Evolutionary conservation across 164 flowering plant species (phyloP).

Genomic region (Chimonanthus praecox): DNA sequence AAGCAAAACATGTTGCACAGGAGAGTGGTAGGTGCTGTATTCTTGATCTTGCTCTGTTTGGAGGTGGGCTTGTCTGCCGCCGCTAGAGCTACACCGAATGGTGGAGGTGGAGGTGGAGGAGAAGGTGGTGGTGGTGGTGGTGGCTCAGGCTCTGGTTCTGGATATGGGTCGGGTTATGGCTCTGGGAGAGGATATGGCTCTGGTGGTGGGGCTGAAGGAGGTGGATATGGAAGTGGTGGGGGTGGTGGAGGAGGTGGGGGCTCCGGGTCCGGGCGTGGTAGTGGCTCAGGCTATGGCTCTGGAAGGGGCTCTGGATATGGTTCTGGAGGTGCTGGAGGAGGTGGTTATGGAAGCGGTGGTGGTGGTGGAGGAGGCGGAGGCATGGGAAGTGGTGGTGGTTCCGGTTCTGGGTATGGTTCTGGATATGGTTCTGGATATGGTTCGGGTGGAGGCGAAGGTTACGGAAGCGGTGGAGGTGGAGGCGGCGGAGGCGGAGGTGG

Average conservation of each 20-base stretch:
- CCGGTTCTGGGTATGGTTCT: background rate
- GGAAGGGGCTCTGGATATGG: slow-evolving; percentile 13
- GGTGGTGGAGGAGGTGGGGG: slow-evolving; percentile 14
- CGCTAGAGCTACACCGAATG: slow-evolving; percentile 5
- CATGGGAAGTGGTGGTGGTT: slow-evolving; percentile 1
- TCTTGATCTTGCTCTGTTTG: slow-evolving; percentile 13
- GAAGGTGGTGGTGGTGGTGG: slow-evolving; percentile 9
- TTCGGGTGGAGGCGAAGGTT: background rate
- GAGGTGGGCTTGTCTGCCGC: slow-evolving; percentile 8
- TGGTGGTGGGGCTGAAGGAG: slow-evolving; percentile 12
- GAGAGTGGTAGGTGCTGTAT: background rate
- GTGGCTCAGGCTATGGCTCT: slow-evolving; percentile 14
- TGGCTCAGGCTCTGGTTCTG: slow-evolving; percentile 6
- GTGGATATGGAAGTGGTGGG: slow-evolving; percentile 11
- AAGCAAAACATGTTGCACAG: background rate
- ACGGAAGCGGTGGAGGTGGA: background rate
- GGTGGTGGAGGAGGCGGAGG: slow-evolving; percentile 8
- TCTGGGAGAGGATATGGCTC: slow-evolving; percentile 17
- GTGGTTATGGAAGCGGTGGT: background rate
- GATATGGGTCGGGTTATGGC: slow-evolving; percentile 16
- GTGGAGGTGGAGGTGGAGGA: slow-evolving; percentile 12
- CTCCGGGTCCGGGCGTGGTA: background rate
- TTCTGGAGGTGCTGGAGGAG: background rate
- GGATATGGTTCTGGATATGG: slow-evolving; percentile 2
- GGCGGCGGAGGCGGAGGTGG: background rate